Percentiles rank a stretch among this genome's conserved stretches.
Conservation (phyloP, 2,329 filamentous ascomycete genomes). For the Epicoccum sorghinum region DNA sequence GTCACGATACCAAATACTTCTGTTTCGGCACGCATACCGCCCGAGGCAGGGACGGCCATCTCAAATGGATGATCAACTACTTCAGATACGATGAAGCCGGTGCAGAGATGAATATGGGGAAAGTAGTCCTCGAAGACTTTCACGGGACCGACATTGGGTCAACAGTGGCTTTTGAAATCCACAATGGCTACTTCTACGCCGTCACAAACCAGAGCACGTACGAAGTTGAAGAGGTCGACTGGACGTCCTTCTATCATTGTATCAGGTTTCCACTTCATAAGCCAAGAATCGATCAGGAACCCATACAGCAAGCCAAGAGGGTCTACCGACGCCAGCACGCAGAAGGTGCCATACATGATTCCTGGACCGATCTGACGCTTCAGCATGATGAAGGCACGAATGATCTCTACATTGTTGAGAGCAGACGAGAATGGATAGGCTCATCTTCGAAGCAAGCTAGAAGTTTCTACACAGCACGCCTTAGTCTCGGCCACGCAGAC, state of each 20-base stretch:
- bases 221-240: slow-evolving; percentile 68
- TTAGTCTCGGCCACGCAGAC: slow-evolving; percentile 50
- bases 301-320: slow-evolving; percentile 53
- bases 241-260: slow-evolving; percentile 73
- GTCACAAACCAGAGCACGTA: slow-evolving; percentile 70
- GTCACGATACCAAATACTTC: slow-evolving; percentile 66
- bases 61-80: slow-evolving; percentile 67
- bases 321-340: slow-evolving; percentile 71
- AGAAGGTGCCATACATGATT: slow-evolving; percentile 75
- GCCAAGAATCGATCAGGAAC: slow-evolving; percentile 31
- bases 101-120: neutral
- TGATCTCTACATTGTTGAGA: slow-evolving; percentile 67
- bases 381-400: slow-evolving; percentile 65
- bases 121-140: slow-evolving; percentile 62
- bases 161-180: slow-evolving; percentile 74
- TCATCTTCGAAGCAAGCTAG: slow-evolving; percentile 63
- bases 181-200: slow-evolving; percentile 70
- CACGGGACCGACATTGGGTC: slow-evolving; percentile 69
- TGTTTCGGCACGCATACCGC: slow-evolving; percentile 71
- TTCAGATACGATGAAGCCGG: neutral
- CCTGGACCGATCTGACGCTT: slow-evolving; percentile 72
- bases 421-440: slow-evolving; percentile 69
- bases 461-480: slow-evolving; percentile 67
- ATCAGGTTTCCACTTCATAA: slow-evolving; percentile 64
- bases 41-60: slow-evolving; percentile 58